phyloP scores from a whole-genome alignment of 1,139 yeast genomes.

The Scheffersomyces stambukii region DNA sequence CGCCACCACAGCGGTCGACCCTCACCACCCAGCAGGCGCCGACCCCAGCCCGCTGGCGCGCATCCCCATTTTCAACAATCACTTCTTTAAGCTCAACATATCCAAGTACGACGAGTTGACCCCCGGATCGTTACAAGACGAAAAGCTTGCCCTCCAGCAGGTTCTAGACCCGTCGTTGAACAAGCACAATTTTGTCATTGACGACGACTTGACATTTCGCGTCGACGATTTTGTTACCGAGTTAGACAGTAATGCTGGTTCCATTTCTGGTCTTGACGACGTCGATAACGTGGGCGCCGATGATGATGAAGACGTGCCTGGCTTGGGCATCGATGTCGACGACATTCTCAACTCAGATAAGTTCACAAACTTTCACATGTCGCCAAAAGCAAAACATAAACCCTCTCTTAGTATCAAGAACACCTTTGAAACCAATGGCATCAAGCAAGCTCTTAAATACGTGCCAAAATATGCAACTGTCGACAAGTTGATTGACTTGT shows the following conservation, averaged over 20 bases:
- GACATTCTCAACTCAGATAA: slow-evolving; percentile 41
- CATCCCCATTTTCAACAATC: slow-evolving; percentile 38
- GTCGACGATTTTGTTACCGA: slow-evolving; percentile 34
- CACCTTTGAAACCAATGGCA: slow-evolving; percentile 4
- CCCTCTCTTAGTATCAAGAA: slow-evolving; percentile 3
- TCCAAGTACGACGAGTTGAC: slow-evolving; percentile 35
- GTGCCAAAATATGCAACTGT: slow-evolving; percentile 41
- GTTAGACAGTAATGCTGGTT: slow-evolving; percentile 16
- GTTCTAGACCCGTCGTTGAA: slow-evolving; percentile 15
- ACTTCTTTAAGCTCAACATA: slow-evolving; percentile 32
- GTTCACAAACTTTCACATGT: slow-evolving; percentile 31
- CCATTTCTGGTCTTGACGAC: slow-evolving; percentile 20
- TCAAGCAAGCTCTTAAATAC: slow-evolving; percentile 12
- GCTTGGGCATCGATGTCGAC: slow-evolving; percentile 46
- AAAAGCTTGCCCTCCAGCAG: slow-evolving; percentile 12
- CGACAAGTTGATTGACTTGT: slow-evolving; percentile 39
- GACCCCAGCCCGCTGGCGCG: slow-evolving; percentile 18
- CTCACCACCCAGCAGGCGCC: neutral
- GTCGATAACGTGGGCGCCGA: slow-evolving; percentile 22
- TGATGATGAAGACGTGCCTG: slow-evolving; percentile 33
- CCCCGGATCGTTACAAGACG: slow-evolving; percentile 6
- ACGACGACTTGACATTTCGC: slow-evolving; percentile 33
- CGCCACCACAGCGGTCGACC: neutral
- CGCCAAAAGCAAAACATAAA: slow-evolving; percentile 7
- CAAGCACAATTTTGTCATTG: slow-evolving; percentile 28